A percentile compares a stretch with the other conserved stretches of the same genome.
These are phyloP conservation scores for Fusarium pilosicola DNA, from an alignment of 2,329 filamentous ascomycete species.

Conservation along the genomic window DNA sequence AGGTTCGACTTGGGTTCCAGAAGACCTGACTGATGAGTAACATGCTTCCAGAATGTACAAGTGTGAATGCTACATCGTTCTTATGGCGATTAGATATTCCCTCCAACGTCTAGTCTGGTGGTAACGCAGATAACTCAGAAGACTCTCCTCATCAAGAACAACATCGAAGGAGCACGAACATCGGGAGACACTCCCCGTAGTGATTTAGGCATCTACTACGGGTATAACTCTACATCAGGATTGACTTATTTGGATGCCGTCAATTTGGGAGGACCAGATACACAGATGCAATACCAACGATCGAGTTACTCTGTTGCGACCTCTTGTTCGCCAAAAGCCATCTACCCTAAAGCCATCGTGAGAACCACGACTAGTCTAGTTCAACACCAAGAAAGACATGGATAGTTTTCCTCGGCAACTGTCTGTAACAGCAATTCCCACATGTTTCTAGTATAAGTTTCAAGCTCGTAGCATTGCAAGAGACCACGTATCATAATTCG, in stretches of 20 bases:
- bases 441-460: conserved; percentile 1
- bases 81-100: background rate
- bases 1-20: background rate
- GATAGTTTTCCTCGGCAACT: background rate
- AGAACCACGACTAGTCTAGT: background rate
- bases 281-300: background rate
- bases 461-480: background rate
- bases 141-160: background rate
- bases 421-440: background rate
- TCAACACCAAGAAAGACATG: background rate
- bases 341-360: background rate
- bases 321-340: background rate
- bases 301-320: background rate
- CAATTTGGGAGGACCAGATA: background rate
- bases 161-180: too few species aligned
- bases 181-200: background rate
- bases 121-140: background rate
- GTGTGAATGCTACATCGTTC: background rate
- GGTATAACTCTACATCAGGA: too few species aligned
- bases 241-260: background rate
- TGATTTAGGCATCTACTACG: too few species aligned
- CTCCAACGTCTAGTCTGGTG: too few species aligned
- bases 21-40: background rate
- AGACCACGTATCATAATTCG: conserved; percentile 1
- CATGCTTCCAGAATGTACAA: background rate